Evolutionary conservation across 139 green algal species (phyloP).

Genomic region (Limnomonas spitsbergensis): DNA sequence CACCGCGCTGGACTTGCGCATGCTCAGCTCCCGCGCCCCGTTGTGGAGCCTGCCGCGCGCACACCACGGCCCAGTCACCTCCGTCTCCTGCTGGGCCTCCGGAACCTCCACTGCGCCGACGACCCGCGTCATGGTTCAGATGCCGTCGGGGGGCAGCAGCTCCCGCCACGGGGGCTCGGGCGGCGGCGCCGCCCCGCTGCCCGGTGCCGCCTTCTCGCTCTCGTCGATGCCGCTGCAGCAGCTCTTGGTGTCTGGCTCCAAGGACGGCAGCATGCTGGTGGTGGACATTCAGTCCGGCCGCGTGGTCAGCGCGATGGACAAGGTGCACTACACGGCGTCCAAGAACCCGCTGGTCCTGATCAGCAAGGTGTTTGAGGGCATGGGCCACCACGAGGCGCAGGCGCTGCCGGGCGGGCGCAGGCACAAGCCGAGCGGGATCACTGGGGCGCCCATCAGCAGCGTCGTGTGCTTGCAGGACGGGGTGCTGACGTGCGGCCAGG

Average conservation of each 20-base stretch:
- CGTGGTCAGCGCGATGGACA: neutral
- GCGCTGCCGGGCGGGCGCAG: neutral
- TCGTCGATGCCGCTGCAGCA: slow-evolving; percentile 2
- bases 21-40: neutral
- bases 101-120: neutral
- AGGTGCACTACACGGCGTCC: neutral
- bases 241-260: slow-evolving; percentile 12
- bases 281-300: neutral
- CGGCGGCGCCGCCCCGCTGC: neutral
- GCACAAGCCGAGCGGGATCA: neutral
- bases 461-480: slow-evolving; percentile 12
- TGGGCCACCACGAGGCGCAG: neutral
- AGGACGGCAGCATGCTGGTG: slow-evolving; percentile 9
- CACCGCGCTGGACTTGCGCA: slow-evolving; percentile 17
- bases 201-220: neutral
- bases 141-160: neutral
- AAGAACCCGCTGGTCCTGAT: slow-evolving; percentile 5
- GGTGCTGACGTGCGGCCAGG: slow-evolving; percentile 1
- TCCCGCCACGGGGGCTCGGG: neutral
- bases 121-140: neutral
- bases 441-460: neutral
- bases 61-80: slow-evolving; percentile 11
- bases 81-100: neutral
- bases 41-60: neutral
- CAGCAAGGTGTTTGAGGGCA: neutral